phyloP scores from a whole-genome alignment of 805 yeast genomes.

The Ogataea saltuana region DNA sequence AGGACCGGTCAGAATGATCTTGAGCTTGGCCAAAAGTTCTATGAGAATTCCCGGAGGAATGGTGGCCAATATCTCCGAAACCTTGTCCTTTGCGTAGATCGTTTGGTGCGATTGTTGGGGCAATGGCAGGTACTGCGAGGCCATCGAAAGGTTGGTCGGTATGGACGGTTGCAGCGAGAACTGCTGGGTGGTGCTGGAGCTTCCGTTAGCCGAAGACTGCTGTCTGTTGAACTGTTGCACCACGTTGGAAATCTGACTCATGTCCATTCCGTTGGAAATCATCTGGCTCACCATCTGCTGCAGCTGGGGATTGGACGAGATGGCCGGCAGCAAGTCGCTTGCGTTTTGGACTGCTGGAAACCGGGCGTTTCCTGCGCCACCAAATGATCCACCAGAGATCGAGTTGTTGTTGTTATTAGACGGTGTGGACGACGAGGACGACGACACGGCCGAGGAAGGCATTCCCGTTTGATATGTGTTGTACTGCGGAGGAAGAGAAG shows the following conservation, averaged over 20 bases:
- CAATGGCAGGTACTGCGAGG: slow-evolving; percentile 59
- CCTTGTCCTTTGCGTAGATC: slow-evolving; percentile 52
- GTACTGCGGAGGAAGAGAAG: slow-evolving; percentile 27
- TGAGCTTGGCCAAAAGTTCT: slow-evolving; percentile 66
- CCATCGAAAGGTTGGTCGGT: slow-evolving; percentile 52
- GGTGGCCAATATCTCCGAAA: slow-evolving; percentile 59
- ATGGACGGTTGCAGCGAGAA: slow-evolving; percentile 20
- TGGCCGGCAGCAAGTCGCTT: slow-evolving; percentile 27
- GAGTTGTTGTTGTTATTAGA: slow-evolving; percentile 11
- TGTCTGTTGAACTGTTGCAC: slow-evolving; percentile 32
- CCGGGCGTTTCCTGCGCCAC: slow-evolving; percentile 13
- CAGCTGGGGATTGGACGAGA: slow-evolving; percentile 35
- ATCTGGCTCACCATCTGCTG: slow-evolving; percentile 38
- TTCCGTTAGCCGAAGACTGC: slow-evolving; percentile 18
- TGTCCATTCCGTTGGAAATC: slow-evolving; percentile 38
- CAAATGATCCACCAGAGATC: slow-evolving; percentile 14
- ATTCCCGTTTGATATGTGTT: slow-evolving; percentile 21
- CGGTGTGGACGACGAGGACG: slow-evolving; percentile 20
- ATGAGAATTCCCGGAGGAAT: slow-evolving; percentile 72
- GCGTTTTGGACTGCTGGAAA: slow-evolving; percentile 20
- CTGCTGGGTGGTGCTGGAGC: slow-evolving; percentile 13
- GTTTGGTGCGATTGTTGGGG: slow-evolving; percentile 31
- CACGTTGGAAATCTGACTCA: slow-evolving; percentile 33
- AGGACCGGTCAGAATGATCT: slow-evolving; percentile 53
- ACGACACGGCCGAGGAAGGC: slow-evolving; percentile 18